Evolutionary conservation across 441 rosid genomes (phyloP).

Genomic region (Adansonia madagascariensis): DNA sequence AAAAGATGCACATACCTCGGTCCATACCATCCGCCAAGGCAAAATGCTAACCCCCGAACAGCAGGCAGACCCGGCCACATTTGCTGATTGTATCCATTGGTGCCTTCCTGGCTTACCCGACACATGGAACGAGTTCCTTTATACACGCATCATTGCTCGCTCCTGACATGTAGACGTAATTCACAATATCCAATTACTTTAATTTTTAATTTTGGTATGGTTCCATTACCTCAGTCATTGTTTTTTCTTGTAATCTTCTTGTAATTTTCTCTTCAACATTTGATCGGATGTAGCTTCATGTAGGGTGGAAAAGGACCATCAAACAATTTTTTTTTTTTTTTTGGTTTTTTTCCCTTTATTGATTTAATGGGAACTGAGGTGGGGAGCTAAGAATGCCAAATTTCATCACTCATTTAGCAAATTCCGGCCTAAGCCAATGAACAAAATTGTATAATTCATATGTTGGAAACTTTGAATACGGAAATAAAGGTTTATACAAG

Average conservation of each 20-base stretch:
- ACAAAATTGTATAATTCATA: not conserved
- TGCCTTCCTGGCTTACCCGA: conserved; percentile 87
- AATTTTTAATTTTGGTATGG: not conserved
- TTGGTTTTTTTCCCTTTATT: not conserved
- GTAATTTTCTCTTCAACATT: conserved; percentile 17
- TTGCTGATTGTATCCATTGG: conserved; percentile 85
- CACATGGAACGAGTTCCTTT: conserved; percentile 77
- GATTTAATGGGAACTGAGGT: not conserved
- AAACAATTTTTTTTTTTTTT: not conserved
- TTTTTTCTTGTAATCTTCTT: not conserved
- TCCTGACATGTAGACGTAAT: conserved; percentile 40
- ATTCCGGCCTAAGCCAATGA: not conserved
- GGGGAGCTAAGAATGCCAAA: conserved; percentile 9
- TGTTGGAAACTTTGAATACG: not conserved
- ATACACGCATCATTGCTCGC: conserved; percentile 62
- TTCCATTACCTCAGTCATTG: not conserved
- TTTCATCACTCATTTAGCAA: not conserved
- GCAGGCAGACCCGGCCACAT: conserved; percentile 68
- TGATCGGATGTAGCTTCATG: not conserved
- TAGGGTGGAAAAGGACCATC: conserved; percentile 8
- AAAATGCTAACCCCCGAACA: conserved; percentile 72
- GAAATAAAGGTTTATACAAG: conserved; percentile 10
- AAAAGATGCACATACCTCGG: conserved; percentile 91
- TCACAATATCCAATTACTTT: not conserved
- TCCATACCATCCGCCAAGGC: conserved; percentile 84